phyloP scores from a whole-genome alignment of 805 yeast species.

The Cyberlindnera maritima region DNA sequence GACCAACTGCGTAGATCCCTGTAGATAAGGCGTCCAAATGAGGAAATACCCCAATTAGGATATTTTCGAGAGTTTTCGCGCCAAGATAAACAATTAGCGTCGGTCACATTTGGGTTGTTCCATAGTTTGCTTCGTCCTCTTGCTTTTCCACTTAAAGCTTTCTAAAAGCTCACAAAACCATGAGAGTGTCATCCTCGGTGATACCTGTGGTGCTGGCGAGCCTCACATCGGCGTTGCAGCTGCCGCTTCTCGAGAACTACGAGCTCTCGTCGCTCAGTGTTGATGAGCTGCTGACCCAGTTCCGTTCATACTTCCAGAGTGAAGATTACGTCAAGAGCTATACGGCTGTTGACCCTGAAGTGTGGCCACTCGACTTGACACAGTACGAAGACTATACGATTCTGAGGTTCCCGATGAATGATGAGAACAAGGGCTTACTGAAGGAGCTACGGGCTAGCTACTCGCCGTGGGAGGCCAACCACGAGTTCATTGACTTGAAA shows the following conservation, averaged over 20 bases:
- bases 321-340: slow-evolving; percentile 1
- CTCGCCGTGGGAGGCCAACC: slow-evolving; percentile 50
- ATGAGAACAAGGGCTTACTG: slow-evolving; percentile 1
- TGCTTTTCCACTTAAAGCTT: not conserved
- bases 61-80: not conserved
- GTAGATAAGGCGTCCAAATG: not conserved
- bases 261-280: slow-evolving; percentile 4
- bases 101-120: not conserved
- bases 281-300: slow-evolving; percentile 2
- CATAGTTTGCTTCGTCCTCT: too few species aligned
- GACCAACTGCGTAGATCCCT: too few species aligned
- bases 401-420: slow-evolving; percentile 15
- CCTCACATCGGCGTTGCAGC: slow-evolving; percentile 4
- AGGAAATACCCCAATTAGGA: not conserved
- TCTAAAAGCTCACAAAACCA: not conserved
- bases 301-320: not conserved
- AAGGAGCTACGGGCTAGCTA: slow-evolving; percentile 13
- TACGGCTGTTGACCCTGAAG: not conserved
- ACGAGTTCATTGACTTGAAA: slow-evolving; percentile 45
- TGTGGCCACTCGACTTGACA: slow-evolving; percentile 22
- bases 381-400: slow-evolving; percentile 23
- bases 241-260: slow-evolving; percentile 7
- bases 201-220: not conserved
- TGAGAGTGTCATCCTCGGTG: not conserved
- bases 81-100: not conserved